Base-by-base conservation (phyloP, 805 yeast species). In the Saturnispora diversa region DNA sequence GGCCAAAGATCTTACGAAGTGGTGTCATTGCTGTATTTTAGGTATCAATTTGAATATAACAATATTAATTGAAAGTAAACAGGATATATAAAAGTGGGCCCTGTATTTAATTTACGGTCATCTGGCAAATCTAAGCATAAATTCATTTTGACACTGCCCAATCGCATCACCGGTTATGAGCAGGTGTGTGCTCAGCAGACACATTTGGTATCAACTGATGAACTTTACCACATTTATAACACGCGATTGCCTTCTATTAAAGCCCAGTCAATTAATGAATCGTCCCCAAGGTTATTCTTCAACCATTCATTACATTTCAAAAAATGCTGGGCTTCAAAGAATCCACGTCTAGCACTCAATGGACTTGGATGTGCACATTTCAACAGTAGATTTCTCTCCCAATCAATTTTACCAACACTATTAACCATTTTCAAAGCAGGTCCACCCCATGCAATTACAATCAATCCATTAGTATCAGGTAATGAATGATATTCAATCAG, bases 311-410 rank as follows among this genome's bases (percentile, higher is more conserved):
- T 90, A 31, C 90, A 77, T 53, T 73, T 70, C 38, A 58, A 68
- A 59, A 87, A 90, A 53, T 86, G 96, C 17, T 66, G 63, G 50
- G 82, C 77, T 2, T 78, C 78, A 51, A 90, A 88, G 59, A 83
- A 92, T 2, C 92, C 95, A 31, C 94, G 65, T 15, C 81, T 70
- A 0, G 98, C 98, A 46, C 95, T 83, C 37, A 92, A 63, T 1
- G 99, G 99, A 21, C 94, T 83, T 1, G 99, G 99, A 60, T 92
- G 99, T 0, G 87, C 97, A 0, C 86, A 69, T 46, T 71, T 72
- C 21, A 92, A 61, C 0, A 84, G 74, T 31, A 71, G 51, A 42
- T 77, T 69, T 28, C 64, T 58, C 3, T 59, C 40, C 39, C 51
- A 41, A 31, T 61, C 52, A 37, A 59, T 21, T 42, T 52, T 34